A percentile compares a stretch with the other conserved stretches of the same genome.
Evolutionary conservation across 352 stramenopile species (phyloP).

Genomic region (Lagenidium giganteum): DNA sequence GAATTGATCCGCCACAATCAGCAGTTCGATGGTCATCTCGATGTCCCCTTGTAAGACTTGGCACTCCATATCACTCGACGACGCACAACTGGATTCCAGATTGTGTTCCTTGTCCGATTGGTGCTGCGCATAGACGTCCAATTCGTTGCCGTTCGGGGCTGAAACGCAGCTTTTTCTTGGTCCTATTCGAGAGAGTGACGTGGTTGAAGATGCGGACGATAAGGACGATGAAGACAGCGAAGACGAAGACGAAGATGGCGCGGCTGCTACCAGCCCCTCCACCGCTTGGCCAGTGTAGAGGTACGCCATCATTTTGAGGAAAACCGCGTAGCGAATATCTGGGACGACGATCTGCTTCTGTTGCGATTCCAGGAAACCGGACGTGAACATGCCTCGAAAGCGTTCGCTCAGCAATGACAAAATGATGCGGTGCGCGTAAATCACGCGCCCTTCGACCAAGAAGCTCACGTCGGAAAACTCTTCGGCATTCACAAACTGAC

Average conservation of each 20-base stretch:
- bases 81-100: conserved; percentile 2
- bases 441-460: conserved; percentile 88
- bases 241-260: not conserved
- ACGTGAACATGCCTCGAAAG: conserved; percentile 94
- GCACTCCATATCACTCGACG: too few relatives aligned
- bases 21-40: conserved; percentile 80
- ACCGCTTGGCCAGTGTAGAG: conserved; percentile 87
- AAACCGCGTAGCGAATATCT: conserved; percentile 87
- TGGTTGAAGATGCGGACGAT: conserved; percentile 5
- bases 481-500: conserved; percentile 89
- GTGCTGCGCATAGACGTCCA: conserved; percentile 9
- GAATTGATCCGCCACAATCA: conserved; percentile 94
- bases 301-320: conserved; percentile 92
- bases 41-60: too few relatives aligned
- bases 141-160: conserved; percentile 29
- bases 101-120: conserved; percentile 1
- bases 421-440: conserved; percentile 94
- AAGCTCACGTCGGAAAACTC: conserved; percentile 96
- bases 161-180: too few relatives aligned
- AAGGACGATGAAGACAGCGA: not conserved
- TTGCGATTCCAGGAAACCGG: conserved; percentile 86
- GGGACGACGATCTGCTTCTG: conserved; percentile 85
- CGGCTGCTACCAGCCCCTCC: conserved; percentile 1
- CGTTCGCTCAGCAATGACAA: conserved; percentile 90
- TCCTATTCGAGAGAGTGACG: conserved; percentile 14